Evolutionary conservation across 2,329 filamentous ascomycete species (phyloP).

Genomic region (Trichoderma atrobrunneum): DNA sequence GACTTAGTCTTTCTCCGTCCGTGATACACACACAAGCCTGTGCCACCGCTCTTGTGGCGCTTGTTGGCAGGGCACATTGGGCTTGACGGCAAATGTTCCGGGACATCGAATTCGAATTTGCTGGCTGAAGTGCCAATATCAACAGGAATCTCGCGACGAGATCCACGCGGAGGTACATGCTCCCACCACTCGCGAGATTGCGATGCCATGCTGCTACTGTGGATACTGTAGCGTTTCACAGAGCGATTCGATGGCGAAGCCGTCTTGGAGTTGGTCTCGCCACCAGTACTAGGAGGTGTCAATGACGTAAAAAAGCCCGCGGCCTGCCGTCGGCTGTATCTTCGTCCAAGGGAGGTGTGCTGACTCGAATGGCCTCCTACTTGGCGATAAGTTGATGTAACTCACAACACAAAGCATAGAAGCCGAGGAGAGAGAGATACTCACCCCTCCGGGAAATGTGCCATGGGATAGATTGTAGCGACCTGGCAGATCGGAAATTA

Average conservation of each 20-base stretch:
- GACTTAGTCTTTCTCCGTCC: conserved; percentile 34
- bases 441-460: conserved; percentile 37
- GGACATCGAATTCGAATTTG: conserved; percentile 48
- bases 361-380: conserved; percentile 49
- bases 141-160: conserved; percentile 23
- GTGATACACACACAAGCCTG: conserved; percentile 51
- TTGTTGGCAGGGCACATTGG: conserved; percentile 51
- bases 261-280: neutral
- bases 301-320: conserved; percentile 46
- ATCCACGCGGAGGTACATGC: conserved; percentile 25
- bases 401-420: neutral
- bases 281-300: conserved; percentile 28
- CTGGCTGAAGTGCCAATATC: conserved; percentile 13
- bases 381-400: neutral
- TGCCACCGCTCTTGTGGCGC: conserved; percentile 43
- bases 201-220: conserved; percentile 25
- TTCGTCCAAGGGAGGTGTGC: conserved; percentile 45
- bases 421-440: conserved; percentile 10
- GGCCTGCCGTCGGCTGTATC: conserved; percentile 36
- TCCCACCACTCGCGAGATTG: conserved; percentile 39
- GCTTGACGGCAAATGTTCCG: conserved; percentile 50
- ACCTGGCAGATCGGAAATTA: conserved; percentile 11
- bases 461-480: conserved; percentile 20
- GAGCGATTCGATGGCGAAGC: conserved; percentile 13
- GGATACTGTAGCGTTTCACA: conserved; percentile 23